Conservation (phyloP, 2,329 filamentous ascomycete species). For the Fusarium nelsonii region DNA sequence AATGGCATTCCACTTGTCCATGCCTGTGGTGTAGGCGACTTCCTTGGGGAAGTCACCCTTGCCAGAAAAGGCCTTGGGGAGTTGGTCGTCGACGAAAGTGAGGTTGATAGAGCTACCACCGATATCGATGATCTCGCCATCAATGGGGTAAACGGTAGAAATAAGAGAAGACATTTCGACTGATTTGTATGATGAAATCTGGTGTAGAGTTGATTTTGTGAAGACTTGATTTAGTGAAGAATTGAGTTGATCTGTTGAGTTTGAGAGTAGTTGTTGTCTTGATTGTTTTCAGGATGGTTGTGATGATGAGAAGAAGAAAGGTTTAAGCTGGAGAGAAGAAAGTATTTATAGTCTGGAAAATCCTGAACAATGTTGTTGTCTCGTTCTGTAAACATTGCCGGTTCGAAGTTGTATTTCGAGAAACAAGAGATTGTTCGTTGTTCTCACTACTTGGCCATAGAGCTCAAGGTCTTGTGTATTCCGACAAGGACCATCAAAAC, state of each 20-base stretch:
- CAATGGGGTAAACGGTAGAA: background rate
- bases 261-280: background rate
- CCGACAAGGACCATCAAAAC: background rate
- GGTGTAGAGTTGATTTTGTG: background rate
- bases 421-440: background rate
- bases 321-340: background rate
- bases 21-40: slow-evolving; percentile 40
- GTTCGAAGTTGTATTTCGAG: background rate
- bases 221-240: background rate
- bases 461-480: background rate
- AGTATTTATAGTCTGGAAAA: background rate
- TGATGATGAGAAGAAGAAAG: background rate
- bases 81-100: slow-evolving; percentile 28
- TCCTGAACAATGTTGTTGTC: background rate
- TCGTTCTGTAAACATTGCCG: background rate
- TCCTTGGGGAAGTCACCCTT: slow-evolving; percentile 46
- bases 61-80: slow-evolving; percentile 33
- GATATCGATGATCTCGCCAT: slow-evolving; percentile 36
- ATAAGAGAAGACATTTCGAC: slow-evolving; percentile 1
- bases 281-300: background rate
- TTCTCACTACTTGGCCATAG: no score
- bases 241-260: background rate
- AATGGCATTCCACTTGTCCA: slow-evolving; percentile 38
- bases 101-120: slow-evolving; percentile 31
- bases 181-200: background rate